A percentile compares a stretch with the other conserved stretches of the same genome.
Evolutionary conservation across 2,329 filamentous ascomycete species (phyloP).

Genomic region (Microdochium paspali): DNA sequence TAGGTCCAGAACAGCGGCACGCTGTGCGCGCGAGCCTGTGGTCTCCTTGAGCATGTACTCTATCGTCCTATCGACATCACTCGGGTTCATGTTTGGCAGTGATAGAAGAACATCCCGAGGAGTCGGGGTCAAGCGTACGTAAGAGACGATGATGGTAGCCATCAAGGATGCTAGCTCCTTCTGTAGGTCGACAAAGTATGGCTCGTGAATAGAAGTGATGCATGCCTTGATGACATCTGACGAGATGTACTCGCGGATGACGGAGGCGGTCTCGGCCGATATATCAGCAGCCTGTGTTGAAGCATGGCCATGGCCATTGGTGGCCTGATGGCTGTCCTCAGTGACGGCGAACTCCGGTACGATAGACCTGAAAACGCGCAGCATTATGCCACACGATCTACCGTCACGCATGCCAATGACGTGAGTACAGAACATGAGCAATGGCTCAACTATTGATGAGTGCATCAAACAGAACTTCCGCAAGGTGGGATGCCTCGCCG

Average conservation of each 20-base stretch:
- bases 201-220: constrained; percentile 84
- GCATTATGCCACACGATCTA: constrained; percentile 75
- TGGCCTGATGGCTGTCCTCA: constrained; percentile 8
- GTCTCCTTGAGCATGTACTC: constrained; percentile 48
- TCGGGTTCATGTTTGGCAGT: constrained; percentile 65
- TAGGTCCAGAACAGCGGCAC: constrained; percentile 73
- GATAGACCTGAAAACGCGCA: constrained; percentile 78
- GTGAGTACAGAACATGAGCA: constrained; percentile 87
- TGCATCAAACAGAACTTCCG: constrained; percentile 76
- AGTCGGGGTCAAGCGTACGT: constrained; percentile 58
- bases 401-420: constrained; percentile 84
- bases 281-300: constrained; percentile 23
- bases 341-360: constrained; percentile 61
- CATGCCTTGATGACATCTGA: constrained; percentile 82
- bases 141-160: constrained; percentile 72
- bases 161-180: constrained; percentile 86
- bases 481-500: constrained; percentile 44
- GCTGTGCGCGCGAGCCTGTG: constrained; percentile 63
- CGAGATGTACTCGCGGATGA: constrained; percentile 82
- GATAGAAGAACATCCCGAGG: constrained; percentile 69
- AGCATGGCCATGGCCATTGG: constrained; percentile 2
- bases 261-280: constrained; percentile 44
- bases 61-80: constrained; percentile 57
- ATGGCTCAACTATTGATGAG: constrained; percentile 70
- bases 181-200: constrained; percentile 94